Percentiles rank a stretch among this genome's conserved stretches.
Conservation (phyloP, 2,329 filamentous ascomycete genomes). For the Trichoderma asperellum region DNA sequence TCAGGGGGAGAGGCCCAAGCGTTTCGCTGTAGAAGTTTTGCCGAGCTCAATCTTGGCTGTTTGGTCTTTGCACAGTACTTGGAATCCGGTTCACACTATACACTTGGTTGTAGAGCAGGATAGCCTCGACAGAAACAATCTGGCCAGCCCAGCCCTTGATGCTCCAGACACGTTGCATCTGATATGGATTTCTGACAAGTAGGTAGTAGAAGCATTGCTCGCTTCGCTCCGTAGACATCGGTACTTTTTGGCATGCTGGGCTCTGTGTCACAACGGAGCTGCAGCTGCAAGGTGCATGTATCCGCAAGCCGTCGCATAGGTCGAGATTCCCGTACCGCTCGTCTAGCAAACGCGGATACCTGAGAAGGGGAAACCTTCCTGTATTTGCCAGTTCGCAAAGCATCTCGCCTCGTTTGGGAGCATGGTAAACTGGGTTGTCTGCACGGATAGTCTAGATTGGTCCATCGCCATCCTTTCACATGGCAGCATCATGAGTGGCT, state of each 20-base stretch:
- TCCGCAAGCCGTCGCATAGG: slow-evolving; percentile 15
- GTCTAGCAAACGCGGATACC: slow-evolving; percentile 12
- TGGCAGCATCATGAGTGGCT: background rate
- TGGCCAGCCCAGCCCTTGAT: background rate
- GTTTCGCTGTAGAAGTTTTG: slow-evolving; percentile 19
- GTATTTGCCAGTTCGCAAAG: slow-evolving; percentile 9
- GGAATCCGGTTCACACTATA: background rate
- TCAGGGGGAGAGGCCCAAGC: slow-evolving; percentile 15
- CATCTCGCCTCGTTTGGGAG: background rate
- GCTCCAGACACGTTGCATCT: slow-evolving; percentile 6
- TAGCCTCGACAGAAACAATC: slow-evolving; percentile 5
- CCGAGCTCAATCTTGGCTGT: slow-evolving; percentile 20
- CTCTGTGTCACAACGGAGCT: background rate
- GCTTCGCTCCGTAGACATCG: background rate
- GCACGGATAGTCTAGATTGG: background rate
- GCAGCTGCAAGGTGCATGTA: background rate
- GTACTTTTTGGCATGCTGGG: background rate
- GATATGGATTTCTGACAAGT: background rate
- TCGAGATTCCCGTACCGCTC: background rate
- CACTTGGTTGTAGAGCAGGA: background rate
- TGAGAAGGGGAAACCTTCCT: background rate
- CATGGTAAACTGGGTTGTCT: background rate
- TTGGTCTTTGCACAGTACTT: background rate
- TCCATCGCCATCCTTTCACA: background rate
- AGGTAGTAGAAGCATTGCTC: background rate